Evolutionary conservation across 768 basidiomycete genomes (phyloP).

Genomic region (Asterophora parasitica): DNA sequence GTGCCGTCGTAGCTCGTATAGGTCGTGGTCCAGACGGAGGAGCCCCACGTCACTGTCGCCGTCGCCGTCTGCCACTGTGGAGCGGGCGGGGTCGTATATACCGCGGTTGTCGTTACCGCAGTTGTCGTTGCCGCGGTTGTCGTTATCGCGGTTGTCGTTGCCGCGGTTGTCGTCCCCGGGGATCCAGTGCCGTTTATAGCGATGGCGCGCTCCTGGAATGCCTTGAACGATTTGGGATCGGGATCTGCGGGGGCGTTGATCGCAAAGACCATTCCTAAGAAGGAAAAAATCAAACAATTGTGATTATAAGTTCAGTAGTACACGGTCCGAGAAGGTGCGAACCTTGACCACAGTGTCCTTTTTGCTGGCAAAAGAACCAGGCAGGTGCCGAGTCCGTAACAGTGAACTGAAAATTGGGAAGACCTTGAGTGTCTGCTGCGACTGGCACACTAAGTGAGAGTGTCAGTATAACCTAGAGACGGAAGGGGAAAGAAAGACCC

Average conservation of each 20-base stretch:
- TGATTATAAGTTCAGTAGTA: background rate
- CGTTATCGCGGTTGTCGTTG: conserved; percentile 17
- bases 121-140: background rate
- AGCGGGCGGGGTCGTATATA: conserved; percentile 27
- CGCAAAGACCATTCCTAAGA: conserved; percentile 61
- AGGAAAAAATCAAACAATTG: background rate
- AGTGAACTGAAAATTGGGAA: conserved; percentile 33
- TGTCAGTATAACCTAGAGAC: background rate
- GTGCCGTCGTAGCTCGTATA: conserved; percentile 35
- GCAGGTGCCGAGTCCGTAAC: conserved; percentile 42
- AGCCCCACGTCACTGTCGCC: conserved; percentile 32
- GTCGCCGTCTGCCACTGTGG: conserved; percentile 34
- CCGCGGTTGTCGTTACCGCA: too few species aligned
- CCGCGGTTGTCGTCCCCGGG: conserved; percentile 1
- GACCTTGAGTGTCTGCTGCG: conserved; percentile 31
- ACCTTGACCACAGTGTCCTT: conserved; percentile 45
- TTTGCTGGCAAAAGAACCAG: conserved; percentile 58
- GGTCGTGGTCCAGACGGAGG: conserved; percentile 31
- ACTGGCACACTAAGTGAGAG: conserved; percentile 29
- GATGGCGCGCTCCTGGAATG: conserved; percentile 46
- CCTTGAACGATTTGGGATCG: conserved; percentile 37
- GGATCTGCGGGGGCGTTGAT: conserved; percentile 48
- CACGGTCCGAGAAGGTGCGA: background rate
- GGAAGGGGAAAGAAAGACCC: conserved; percentile 12
- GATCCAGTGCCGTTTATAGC: conserved; percentile 28